Percentiles rank a stretch among this genome's conserved stretches.
These are phyloP conservation scores for Lentinula raphanica DNA, from an alignment of 768 basidiomycete species.

Conservation along the genomic window DNA sequence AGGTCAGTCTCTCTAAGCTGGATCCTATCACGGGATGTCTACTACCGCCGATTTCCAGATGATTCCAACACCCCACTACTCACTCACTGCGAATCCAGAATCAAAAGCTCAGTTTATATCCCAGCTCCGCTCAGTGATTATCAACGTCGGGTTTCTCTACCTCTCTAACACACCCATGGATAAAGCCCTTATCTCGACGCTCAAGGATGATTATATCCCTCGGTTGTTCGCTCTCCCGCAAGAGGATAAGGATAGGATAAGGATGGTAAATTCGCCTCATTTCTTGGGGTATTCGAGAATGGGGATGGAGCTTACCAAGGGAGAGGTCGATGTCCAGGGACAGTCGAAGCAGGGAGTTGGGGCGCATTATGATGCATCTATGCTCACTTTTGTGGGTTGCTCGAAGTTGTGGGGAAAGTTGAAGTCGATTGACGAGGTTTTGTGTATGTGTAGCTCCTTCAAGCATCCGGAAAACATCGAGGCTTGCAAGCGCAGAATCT, in stretches of 20 bases:
- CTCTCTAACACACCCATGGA: conserved; percentile 42
- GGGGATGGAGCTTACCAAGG: conserved; percentile 47
- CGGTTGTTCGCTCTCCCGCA: conserved; percentile 45
- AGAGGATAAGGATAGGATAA: conserved; percentile 34
- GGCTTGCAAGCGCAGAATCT: conserved; percentile 57
- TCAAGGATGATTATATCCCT: conserved; percentile 37
- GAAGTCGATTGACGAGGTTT: background rate
- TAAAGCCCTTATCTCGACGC: conserved; percentile 28
- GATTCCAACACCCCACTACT: conserved; percentile 7
- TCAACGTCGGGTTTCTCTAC: conserved; percentile 54
- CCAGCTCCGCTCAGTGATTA: conserved; percentile 43
- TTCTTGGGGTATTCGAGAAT: conserved; percentile 51
- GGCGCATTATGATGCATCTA: conserved; percentile 3
- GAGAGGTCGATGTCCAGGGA: conserved; percentile 32
- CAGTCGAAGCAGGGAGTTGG: conserved; percentile 19
- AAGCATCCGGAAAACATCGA: conserved; percentile 44
- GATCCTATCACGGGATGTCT: too few relatives aligned
- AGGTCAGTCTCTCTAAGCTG: too few relatives aligned
- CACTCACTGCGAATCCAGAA: background rate
- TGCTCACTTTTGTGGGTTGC: conserved; percentile 4
- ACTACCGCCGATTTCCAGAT: background rate
- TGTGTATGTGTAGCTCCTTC: conserved; percentile 35
- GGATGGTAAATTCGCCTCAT: conserved; percentile 49
- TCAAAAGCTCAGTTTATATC: conserved; percentile 35
- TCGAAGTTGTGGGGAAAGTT: background rate